These are phyloP conservation scores for Euclidium syriacum DNA, from an alignment of 345 rosid genomes.

Conservation along the genomic window DNA sequence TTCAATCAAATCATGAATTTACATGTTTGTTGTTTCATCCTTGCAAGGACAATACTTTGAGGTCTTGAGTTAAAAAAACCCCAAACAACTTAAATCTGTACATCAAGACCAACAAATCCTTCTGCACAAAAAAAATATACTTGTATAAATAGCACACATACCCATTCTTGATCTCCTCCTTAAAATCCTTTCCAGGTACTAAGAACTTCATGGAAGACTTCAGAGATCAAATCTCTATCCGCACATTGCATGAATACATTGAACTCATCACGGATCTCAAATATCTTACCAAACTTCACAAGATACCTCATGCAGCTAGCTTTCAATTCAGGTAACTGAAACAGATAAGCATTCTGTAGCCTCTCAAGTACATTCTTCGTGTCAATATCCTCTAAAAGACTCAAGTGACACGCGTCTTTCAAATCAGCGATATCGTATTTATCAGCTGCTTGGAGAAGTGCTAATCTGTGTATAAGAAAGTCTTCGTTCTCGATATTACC, in stretches of 20 bases:
- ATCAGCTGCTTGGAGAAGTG: constrained; percentile 80
- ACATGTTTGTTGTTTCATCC: constrained; percentile 23
- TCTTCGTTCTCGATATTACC: constrained; percentile 69
- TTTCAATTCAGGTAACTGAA: constrained; percentile 65
- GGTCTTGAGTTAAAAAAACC: constrained; percentile 36
- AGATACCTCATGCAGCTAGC: constrained; percentile 76
- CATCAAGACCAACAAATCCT: constrained; percentile 43
- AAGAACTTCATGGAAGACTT: constrained; percentile 82
- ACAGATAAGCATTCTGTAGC: constrained; percentile 73
- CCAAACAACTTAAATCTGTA: constrained; percentile 33
- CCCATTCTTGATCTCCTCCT: not conserved
- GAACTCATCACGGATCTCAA: constrained; percentile 78
- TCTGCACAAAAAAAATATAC: constrained; percentile 41
- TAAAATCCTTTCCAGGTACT: constrained; percentile 90
- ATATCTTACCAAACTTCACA: constrained; percentile 91
- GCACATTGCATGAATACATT: constrained; percentile 64
- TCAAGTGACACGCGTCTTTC: constrained; percentile 80
- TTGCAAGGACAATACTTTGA: constrained; percentile 19
- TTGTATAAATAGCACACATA: constrained; percentile 27
- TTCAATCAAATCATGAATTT: constrained; percentile 35
- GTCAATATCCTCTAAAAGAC: constrained; percentile 82
- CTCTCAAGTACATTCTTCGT: constrained; percentile 77
- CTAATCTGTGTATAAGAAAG: constrained; percentile 63
- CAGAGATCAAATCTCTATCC: constrained; percentile 74
- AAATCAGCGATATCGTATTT: constrained; percentile 73